phyloP scores from a whole-genome alignment of 305 asterid species.

The Rubia balearica region DNA sequence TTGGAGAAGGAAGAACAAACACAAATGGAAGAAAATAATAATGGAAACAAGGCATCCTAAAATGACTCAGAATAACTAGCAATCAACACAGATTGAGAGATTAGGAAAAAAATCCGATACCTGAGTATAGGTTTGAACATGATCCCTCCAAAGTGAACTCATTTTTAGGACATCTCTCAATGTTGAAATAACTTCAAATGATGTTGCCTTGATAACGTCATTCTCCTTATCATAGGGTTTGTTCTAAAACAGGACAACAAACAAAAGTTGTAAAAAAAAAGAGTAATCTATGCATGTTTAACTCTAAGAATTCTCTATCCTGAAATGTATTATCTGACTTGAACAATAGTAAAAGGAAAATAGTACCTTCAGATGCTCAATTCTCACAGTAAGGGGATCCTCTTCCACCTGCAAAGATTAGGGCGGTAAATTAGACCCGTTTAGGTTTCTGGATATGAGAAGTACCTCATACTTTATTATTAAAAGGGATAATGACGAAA shows the following conservation, averaged over 20 bases:
- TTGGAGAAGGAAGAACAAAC: background rate
- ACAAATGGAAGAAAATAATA: background rate
- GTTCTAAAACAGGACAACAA: slow-evolving; percentile 48
- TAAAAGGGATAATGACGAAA: background rate
- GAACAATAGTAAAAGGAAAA: slow-evolving; percentile 13
- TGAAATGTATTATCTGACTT: background rate
- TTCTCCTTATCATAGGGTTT: slow-evolving; percentile 79
- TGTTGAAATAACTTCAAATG: slow-evolving; percentile 92
- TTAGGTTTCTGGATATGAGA: background rate
- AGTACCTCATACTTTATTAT: background rate
- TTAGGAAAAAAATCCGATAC: slow-evolving; percentile 30
- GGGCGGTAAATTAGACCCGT: slow-evolving; percentile 6
- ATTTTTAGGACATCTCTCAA: slow-evolving; percentile 84
- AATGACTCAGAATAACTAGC: background rate
- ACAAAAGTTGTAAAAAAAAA: background rate
- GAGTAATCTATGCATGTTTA: slow-evolving; percentile 7
- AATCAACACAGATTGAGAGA: background rate
- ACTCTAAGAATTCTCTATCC: background rate
- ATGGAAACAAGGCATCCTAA: background rate
- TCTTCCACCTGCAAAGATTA: slow-evolving; percentile 72
- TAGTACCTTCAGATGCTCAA: slow-evolving; percentile 93
- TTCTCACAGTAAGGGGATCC: slow-evolving; percentile 88
- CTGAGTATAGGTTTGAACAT: slow-evolving; percentile 93
- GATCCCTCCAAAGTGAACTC: slow-evolving; percentile 94
- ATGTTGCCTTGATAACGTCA: slow-evolving; percentile 90